Percentiles rank a stretch among this genome's conserved stretches.
Conservation (phyloP, 2,329 filamentous ascomycete species). For the Calonectria multiphialidica region DNA sequence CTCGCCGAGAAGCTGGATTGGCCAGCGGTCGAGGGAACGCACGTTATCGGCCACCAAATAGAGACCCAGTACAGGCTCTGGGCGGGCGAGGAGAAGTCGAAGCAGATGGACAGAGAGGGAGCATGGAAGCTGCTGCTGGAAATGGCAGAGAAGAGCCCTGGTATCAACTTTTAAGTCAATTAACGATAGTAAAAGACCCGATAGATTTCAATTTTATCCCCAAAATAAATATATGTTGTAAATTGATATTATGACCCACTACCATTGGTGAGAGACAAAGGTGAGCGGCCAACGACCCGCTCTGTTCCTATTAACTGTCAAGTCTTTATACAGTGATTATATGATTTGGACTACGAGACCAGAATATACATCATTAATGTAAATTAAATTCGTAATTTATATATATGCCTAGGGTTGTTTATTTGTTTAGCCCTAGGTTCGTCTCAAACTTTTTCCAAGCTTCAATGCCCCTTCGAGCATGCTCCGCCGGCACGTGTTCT, state of each 20-base stretch:
- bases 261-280: too few relatives aligned
- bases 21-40: constrained; percentile 53
- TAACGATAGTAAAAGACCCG: not conserved
- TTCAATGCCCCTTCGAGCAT: constrained; percentile 12
- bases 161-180: constrained; percentile 23
- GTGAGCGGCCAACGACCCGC: too few relatives aligned
- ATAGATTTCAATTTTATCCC: not conserved
- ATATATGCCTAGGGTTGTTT: not conserved
- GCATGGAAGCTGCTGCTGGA: constrained; percentile 22
- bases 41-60: constrained; percentile 56
- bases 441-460: constrained; percentile 25
- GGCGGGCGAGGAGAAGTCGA: constrained; percentile 43
- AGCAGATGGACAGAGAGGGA: constrained; percentile 26
- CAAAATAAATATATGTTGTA: not conserved
- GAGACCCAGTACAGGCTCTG: constrained; percentile 51
- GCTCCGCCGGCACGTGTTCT: constrained; percentile 6
- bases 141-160: constrained; percentile 21
- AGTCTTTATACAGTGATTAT: too few relatives aligned
- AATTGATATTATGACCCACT: too few relatives aligned
- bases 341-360: too few relatives aligned
- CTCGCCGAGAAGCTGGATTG: constrained; percentile 48
- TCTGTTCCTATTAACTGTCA: too few relatives aligned
- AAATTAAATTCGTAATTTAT: not conserved
- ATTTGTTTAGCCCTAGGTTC: constrained; percentile 9
- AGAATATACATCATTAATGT: too few relatives aligned